Base-by-base conservation (phyloP, 2,329 filamentous ascomycete species). In the Arthrobotrys musiformis region DNA sequence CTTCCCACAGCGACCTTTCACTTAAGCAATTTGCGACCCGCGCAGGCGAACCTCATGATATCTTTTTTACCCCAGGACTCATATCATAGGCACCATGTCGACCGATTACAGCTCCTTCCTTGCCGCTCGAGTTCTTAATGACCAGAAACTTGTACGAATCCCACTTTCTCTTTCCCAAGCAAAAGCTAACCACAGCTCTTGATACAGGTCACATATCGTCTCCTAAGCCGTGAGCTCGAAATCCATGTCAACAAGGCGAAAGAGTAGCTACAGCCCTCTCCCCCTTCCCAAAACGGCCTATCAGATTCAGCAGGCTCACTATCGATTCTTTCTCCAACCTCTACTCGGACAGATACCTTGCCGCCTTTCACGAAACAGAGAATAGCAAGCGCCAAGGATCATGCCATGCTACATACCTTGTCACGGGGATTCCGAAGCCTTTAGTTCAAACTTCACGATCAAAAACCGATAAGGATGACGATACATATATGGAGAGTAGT, bases 361-460 rank as follows among this genome's bases (percentile, higher is more conserved):
- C 74, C 37, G 62, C 67, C 17, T 72, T 72, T 28, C 89, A 97
- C 83, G 86, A 87, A 78, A 88, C 87, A 70, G 92, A 97, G 82
- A 97, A 93, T 83, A 86, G 86, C 67, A 92, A 91, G 83, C 91
- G 90, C 77, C 87, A 91, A 0, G 88, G 89, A 22, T 90, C 89
- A 26, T 86, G 97, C n/a, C 89, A 96, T 84, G 95, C 94, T 50
- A 97, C 93, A n/a, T 99, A 97, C 84, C 86, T 97, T 58, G 82
- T 99, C 52, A 91, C 90, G 61, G 73, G 95, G 94, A 42, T 88
- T 86, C 68, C 79, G 63, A 73, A 79, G 48, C 67, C 69, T 17
- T 24, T 48, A 24, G 17, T 67, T 26, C 54, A 19, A 19, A 22
- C 63, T 3, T 17, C 50, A 26, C 50, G 37, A n/a, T 44, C 35